Conservation (phyloP, 2,329 filamentous ascomycete species). For the Paecilomyces sp. region DNA sequence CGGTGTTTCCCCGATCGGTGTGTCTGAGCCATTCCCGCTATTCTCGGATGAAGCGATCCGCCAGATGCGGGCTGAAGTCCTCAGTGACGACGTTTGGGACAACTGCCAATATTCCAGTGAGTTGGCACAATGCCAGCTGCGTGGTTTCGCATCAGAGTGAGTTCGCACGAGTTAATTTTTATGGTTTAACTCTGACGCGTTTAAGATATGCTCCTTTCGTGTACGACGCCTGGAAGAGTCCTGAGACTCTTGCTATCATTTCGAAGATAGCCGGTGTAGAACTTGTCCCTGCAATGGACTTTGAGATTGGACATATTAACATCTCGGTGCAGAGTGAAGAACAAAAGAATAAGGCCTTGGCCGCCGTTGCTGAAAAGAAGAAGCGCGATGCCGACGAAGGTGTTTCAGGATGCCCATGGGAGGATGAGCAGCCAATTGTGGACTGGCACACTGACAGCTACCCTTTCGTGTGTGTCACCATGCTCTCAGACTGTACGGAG, state of each 20-base stretch:
- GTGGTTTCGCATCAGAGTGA: constrained; percentile 52
- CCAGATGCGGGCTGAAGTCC: constrained; percentile 57
- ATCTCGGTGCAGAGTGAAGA: constrained; percentile 45
- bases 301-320: constrained; percentile 52
- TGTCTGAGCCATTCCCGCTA: constrained; percentile 58
- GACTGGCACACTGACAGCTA: constrained; percentile 61
- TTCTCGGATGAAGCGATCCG: constrained; percentile 56
- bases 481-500: constrained; percentile 55
- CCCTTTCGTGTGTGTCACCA: constrained; percentile 63
- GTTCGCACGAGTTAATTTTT: not conserved
- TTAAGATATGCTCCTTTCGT: constrained; percentile 56
- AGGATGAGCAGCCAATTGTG: constrained; percentile 49
- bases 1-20: constrained; percentile 56
- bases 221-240: constrained; percentile 54
- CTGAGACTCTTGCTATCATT: constrained; percentile 41
- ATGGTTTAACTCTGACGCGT: not conserved
- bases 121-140: constrained; percentile 48
- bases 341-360: constrained; percentile 38
- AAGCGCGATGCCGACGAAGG: constrained; percentile 35
- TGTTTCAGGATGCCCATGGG: constrained; percentile 35
- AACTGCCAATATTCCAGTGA: constrained; percentile 55
- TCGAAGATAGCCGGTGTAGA: constrained; percentile 51
- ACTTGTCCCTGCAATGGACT: constrained; percentile 47
- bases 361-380: constrained; percentile 30
- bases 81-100: constrained; percentile 49